Base-by-base conservation (phyloP, 768 basidiomycete species). In the Boletus sensibilis region DNA sequence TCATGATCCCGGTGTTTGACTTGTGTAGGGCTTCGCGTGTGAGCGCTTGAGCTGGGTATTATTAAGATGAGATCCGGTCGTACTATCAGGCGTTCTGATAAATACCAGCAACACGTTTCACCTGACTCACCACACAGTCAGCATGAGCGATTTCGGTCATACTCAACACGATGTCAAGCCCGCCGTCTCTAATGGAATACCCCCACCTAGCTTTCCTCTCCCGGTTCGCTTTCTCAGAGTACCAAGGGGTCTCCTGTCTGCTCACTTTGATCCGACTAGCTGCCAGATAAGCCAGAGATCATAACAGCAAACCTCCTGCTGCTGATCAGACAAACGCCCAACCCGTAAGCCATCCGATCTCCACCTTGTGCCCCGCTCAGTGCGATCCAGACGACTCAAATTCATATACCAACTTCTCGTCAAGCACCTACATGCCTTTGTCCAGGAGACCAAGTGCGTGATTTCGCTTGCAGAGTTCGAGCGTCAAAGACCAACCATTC, bases 381-480 rank as follows among this genome's bases (percentile, higher is more conserved):
- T 14, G 18, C 21, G 29, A 37, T 51, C 12, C 21, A 78, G 78
- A 34, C 76, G 83, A 14, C 65, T 64, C 52, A 77, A 69, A 57
- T 80, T 84, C 69, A 68, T 84, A 54, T 76, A 79, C 55, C 70
- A 78, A 63, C 75, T 69, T 31, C 73, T 91, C 72, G 67, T 88
- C 51, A 78, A 75, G 29, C 90, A 94, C 66, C 58, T 94, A 9
- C 92, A 94, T 66, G 79, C 83, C 38, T 90, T 91, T 60, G 76
- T 90, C 23, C 78, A 76, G 42, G 91, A 92, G 70, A 87, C 88
- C 1, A 79, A 82, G 82, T 78, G 23, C 38, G 76, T 65, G 29
- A 31, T 33, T 14, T 50, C 41, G 2, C 35, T 29, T 18, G 13
- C 25, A 20, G 20, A 25, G 40, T 20, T 31, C 5, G 18, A 20